Evolutionary conservation across 1,139 yeast genomes (phyloP), one percentile per base, ranked within the genome.

Genomic region (Diutina pseudorugosa): DNA sequence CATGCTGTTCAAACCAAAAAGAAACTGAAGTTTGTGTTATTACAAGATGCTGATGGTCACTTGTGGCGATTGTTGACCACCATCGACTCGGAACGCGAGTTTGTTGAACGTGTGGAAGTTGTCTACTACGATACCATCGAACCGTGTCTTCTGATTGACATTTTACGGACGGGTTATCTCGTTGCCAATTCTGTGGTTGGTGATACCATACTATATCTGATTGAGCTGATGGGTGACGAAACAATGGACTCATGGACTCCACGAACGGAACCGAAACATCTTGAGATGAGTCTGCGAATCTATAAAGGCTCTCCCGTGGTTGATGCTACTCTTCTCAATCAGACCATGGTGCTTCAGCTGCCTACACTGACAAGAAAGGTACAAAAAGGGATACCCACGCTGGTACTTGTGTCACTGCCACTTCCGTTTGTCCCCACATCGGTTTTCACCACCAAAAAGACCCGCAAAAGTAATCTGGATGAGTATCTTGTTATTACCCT

Each of bases 61-160:
- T 58, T 89, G n/a, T 86, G 82, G 67, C 89, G 87, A 61, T 64
- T 89, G 7, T 72, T 80, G 3, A 65, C 86, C 3, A 73, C 70
- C 20, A 69, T 59, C 53, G 63, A 66, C 48, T 58, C 58, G 1
- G 75, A 72, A 18, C 20, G 41, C 6, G 49, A 45, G 20, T 27
- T 25, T 47, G 69, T 68, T 44, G 77, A 73, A 45, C 61, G 64
- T 2, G 69, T 87, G n/a, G 69, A 74, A 14, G 57, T 70, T 12
- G 60, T 65, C 4, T 89, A 85, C 61, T 91, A 90, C 65, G 97
- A 89, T 62, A 77, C 94, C 0, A 75, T 88, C 23, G 85, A 90
- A 0, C 65, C 75, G 1, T 74, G 85, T 27, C 70, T 73, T 14
- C 65, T 75, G 12, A 60, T 91, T 16, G 71, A 76, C 52, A 80